Evolutionary conservation across 1,284 basidiomycete species (phyloP).

Genomic region (Blastosporella zonata): DNA sequence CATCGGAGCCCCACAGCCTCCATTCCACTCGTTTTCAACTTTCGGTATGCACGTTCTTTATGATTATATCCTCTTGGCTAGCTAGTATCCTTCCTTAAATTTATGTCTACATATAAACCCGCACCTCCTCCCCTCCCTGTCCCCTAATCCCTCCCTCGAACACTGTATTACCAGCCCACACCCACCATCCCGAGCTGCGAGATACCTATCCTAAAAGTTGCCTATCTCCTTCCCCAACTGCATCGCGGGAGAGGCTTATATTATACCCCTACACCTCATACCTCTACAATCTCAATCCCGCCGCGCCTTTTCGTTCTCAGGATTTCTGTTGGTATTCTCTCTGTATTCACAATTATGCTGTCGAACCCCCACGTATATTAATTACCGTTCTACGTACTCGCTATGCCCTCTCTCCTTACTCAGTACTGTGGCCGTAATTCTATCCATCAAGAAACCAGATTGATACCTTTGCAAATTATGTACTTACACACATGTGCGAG

Average conservation of each 20-base stretch:
- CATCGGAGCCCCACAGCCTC: neutral
- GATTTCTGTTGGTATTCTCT: constrained; percentile 8
- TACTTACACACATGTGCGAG: no score
- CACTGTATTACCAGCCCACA: constrained; percentile 19
- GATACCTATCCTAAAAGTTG: constrained; percentile 22
- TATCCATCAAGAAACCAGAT: constrained; percentile 6
- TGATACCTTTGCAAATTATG: no score
- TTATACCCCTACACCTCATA: constrained; percentile 18
- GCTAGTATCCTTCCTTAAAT: constrained; percentile 18
- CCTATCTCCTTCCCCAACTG: constrained; percentile 15
- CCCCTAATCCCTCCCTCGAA: constrained; percentile 9
- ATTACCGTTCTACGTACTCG: constrained; percentile 13
- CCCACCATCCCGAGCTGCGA: constrained; percentile 9
- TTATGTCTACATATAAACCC: constrained; percentile 21
- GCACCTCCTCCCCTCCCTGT: neutral
- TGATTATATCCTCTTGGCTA: constrained; percentile 17
- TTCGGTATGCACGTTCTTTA: constrained; percentile 12
- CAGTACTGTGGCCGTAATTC: constrained; percentile 8
- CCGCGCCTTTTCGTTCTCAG: constrained; percentile 3
- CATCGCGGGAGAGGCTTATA: constrained; percentile 16
- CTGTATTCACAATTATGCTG: constrained; percentile 16
- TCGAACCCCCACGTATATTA: constrained; percentile 12
- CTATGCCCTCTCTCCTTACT: constrained; percentile 3
- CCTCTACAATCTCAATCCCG: constrained; percentile 12
- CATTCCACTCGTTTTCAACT: constrained; percentile 2